Conservation (phyloP, 129 eudicot genomes). For the Oenanthe sinensis region DNA sequence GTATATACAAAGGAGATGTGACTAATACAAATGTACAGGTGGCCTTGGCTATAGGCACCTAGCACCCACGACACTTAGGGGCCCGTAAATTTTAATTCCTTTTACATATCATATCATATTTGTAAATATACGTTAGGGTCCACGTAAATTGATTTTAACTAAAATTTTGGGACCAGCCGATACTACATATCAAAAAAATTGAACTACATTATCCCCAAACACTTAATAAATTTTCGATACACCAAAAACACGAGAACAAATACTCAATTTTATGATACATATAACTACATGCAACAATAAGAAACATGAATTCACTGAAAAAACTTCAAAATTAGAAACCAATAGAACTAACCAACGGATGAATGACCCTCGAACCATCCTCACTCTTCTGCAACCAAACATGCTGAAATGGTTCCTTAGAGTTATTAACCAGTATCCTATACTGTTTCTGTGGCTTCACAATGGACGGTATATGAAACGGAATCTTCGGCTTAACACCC, state of each 20-base stretch:
- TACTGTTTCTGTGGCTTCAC: constrained; percentile 76
- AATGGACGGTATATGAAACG: constrained; percentile 67
- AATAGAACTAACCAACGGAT: constrained; percentile 56
- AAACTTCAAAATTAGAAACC: background rate
- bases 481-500: constrained; percentile 54
- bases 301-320: background rate
- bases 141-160: no score
- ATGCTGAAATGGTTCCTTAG: constrained; percentile 71
- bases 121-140: no score
- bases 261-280: background rate
- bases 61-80: no score
- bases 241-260: background rate
- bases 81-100: no score
- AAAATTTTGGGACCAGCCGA: no score
- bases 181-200: no score
- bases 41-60: no score
- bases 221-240: background rate
- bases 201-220: background rate
- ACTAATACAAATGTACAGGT: background rate
- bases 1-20: background rate
- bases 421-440: constrained; percentile 65
- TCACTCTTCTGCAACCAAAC: constrained; percentile 67
- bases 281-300: background rate
- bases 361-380: constrained; percentile 67
- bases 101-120: no score